Conservation (phyloP, 805 yeast species). For the Cyberlindnera bimundalis region DNA sequence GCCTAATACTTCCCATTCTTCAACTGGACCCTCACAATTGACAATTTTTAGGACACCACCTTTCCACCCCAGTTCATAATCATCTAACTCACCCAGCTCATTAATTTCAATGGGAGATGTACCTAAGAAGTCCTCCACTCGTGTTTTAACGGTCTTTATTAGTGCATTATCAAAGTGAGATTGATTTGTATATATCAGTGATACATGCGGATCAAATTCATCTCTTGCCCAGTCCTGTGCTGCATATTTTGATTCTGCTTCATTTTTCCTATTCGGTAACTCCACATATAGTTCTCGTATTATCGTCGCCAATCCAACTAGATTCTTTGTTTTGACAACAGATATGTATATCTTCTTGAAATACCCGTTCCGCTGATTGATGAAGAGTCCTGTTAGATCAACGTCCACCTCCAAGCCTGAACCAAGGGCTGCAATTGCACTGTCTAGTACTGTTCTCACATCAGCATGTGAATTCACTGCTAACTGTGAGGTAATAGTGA, state of each 20-base stretch:
- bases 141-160: conserved; percentile 56
- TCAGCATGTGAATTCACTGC: conserved; percentile 49
- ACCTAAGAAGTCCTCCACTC: conserved; percentile 64
- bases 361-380: conserved; percentile 19
- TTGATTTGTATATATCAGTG: conserved; percentile 62
- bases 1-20: conserved; percentile 66
- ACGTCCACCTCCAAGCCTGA: conserved; percentile 13
- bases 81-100: conserved; percentile 22
- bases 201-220: conserved; percentile 70
- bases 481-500: conserved; percentile 68
- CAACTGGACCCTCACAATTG: conserved; percentile 66
- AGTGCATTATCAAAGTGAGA: conserved; percentile 67
- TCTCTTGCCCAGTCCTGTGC: conserved; percentile 54
- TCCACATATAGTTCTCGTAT: conserved; percentile 57
- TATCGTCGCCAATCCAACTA: conserved; percentile 39
- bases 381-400: conserved; percentile 14
- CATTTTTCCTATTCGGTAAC: conserved; percentile 32
- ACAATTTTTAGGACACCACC: conserved; percentile 61
- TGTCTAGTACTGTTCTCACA: conserved; percentile 53
- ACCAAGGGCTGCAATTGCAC: conserved; percentile 53
- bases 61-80: conserved; percentile 50
- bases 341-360: conserved; percentile 26
- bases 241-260: conserved; percentile 35
- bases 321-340: conserved; percentile 18
- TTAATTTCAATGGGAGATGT: conserved; percentile 14